Conservation (phyloP, 495 filamentous ascomycete species). For the Achaetomiella virescens region DNA sequence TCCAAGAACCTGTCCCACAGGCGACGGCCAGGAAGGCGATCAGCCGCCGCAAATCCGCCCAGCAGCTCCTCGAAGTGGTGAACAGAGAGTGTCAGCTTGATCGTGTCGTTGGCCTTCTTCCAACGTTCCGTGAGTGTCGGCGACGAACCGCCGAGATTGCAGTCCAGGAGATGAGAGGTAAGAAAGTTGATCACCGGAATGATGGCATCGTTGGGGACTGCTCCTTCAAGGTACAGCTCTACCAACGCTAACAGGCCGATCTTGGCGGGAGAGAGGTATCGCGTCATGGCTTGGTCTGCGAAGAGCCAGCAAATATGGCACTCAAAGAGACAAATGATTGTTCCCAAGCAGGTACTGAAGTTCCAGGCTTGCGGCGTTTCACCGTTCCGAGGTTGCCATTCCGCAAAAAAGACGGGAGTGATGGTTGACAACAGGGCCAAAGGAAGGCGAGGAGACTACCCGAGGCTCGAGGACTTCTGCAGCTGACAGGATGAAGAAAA, state of each 20-base stretch:
- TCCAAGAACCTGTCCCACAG: conserved; percentile 81
- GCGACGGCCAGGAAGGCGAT: conserved; percentile 67
- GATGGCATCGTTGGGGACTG: conserved; percentile 66
- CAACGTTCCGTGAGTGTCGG: conserved; percentile 26
- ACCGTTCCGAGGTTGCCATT: too few relatives aligned
- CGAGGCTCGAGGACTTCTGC: too few relatives aligned
- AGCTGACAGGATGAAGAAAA: too few relatives aligned
- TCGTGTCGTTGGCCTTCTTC: conserved; percentile 35
- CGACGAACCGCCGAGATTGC: conserved; percentile 18
- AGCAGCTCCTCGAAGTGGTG: conserved; percentile 62
- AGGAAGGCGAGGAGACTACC: too few relatives aligned
- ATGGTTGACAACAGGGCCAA: too few relatives aligned
- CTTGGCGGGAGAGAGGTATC: conserved; percentile 79
- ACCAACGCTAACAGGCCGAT: conserved; percentile 76
- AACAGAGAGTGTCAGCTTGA: conserved; percentile 53
- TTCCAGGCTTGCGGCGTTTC: too few relatives aligned
- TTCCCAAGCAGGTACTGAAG: too few relatives aligned
- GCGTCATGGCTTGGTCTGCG: conserved; percentile 50
- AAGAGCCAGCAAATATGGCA: background rate
- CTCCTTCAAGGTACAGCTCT: conserved; percentile 68
- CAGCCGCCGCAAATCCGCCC: conserved; percentile 44
- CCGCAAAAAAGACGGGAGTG: too few relatives aligned
- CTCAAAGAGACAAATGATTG: background rate
- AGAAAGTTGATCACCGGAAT: conserved; percentile 86
- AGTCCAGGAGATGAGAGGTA: conserved; percentile 61